Evolutionary conservation across 805 yeast species (phyloP).

Genomic region (Candida coleopterorum): DNA sequence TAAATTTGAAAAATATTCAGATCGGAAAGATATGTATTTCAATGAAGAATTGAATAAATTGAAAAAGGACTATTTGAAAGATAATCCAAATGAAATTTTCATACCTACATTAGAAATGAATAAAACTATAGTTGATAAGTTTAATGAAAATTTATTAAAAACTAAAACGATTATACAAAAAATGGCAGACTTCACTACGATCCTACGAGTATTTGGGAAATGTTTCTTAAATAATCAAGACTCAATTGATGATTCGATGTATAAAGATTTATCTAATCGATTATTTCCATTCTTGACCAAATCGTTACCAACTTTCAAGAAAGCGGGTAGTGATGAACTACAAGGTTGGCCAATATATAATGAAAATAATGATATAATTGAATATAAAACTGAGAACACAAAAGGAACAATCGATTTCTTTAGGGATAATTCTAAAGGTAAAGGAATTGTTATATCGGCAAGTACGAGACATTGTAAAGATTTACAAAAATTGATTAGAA

Average conservation of each 20-base stretch:
- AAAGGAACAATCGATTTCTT: conserved; percentile 34
- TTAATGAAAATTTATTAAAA: conserved; percentile 11
- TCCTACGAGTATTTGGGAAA: conserved; percentile 26
- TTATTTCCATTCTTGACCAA: conserved; percentile 25
- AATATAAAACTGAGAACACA: conserved; percentile 1
- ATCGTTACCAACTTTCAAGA: conserved; percentile 19
- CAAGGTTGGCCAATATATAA: conserved; percentile 7
- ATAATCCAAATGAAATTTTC: neutral
- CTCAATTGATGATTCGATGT: neutral
- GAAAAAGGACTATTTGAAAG: conserved; percentile 5
- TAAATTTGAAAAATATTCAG: conserved; percentile 18
- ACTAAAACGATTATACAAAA: conserved; percentile 16
- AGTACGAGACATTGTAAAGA: conserved; percentile 20
- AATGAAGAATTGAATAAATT: conserved; percentile 8
- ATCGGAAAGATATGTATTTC: conserved; percentile 16
- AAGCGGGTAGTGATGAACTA: neutral
- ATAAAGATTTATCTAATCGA: conserved; percentile 14
- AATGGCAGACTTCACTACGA: conserved; percentile 29
- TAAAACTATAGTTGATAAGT: conserved; percentile 15
- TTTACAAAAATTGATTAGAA: conserved; percentile 19
- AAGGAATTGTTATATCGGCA: conserved; percentile 30
- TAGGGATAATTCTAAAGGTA: conserved; percentile 26
- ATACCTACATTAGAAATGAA: conserved; percentile 14
- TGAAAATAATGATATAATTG: conserved; percentile 3
- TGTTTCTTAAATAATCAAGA: conserved; percentile 19